A percentile compares a stretch with the other conserved stretches of the same genome.
phyloP scores from a whole-genome alignment of 2,329 filamentous ascomycete species.

The Apiospora marii region DNA sequence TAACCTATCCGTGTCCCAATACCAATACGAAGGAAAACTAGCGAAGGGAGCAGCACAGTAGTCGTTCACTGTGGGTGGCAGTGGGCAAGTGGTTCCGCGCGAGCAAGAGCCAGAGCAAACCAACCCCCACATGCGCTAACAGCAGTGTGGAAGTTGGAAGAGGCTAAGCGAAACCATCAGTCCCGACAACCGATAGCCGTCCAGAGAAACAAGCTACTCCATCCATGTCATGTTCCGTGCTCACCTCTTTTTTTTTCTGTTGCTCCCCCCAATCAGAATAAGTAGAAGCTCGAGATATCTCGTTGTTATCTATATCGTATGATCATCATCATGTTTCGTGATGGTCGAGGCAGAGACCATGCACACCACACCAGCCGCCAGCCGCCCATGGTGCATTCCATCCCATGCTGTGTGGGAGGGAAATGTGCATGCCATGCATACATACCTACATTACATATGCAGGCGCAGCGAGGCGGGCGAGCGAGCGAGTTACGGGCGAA shows the following conservation, averaged over 20 bases:
- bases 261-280: neutral
- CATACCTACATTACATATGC: neutral
- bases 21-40: neutral
- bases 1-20: neutral
- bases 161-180: slow-evolving; percentile 3
- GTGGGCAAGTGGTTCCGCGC: neutral
- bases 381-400: neutral
- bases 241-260: neutral
- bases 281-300: neutral
- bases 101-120: too few species aligned
- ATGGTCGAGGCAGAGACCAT: neutral
- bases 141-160: neutral
- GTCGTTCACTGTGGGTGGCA: neutral
- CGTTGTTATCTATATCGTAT: neutral
- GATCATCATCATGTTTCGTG: neutral
- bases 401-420: neutral
- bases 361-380: neutral
- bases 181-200: slow-evolving; percentile 12
- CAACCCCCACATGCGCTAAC: neutral
- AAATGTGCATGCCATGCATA: neutral
- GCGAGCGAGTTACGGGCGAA: neutral
- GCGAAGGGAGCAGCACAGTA: neutral
- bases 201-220: neutral
- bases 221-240: neutral
- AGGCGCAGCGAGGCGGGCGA: neutral